Evolutionary conservation across 2,329 filamentous ascomycete species (phyloP).

Genomic region (Venturia asperata): DNA sequence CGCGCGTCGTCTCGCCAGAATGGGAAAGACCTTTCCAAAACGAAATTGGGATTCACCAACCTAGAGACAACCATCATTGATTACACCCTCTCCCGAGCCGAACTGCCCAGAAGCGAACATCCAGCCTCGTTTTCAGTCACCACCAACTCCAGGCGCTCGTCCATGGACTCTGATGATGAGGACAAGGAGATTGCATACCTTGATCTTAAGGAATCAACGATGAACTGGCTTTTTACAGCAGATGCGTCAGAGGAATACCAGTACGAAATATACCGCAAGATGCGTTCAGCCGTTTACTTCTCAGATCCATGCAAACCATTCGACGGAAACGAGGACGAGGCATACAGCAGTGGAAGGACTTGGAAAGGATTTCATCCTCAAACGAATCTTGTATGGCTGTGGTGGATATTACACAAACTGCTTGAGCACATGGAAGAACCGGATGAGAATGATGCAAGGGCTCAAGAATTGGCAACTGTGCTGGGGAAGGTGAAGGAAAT

Average conservation of each 20-base stretch:
- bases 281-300: slow-evolving; percentile 42
- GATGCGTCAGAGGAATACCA: slow-evolving; percentile 45
- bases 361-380: slow-evolving; percentile 52
- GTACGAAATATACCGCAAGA: slow-evolving; percentile 50
- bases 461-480: background rate
- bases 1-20: slow-evolving; percentile 18
- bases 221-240: slow-evolving; percentile 36
- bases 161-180: slow-evolving; percentile 20
- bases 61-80: slow-evolving; percentile 60
- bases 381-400: slow-evolving; percentile 58
- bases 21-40: slow-evolving; percentile 15
- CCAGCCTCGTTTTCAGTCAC: background rate
- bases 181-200: slow-evolving; percentile 34
- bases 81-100: slow-evolving; percentile 59
- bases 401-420: slow-evolving; percentile 53
- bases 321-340: slow-evolving; percentile 27
- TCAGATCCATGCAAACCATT: slow-evolving; percentile 37
- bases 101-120: slow-evolving; percentile 30
- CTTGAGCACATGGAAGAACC: slow-evolving; percentile 31
- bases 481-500: slow-evolving; percentile 11
- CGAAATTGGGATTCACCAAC: slow-evolving; percentile 45
- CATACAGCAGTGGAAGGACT: slow-evolving; percentile 22
- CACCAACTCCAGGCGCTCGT: background rate
- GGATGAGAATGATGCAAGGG: background rate
- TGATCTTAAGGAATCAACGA: slow-evolving; percentile 20